phyloP scores from a whole-genome alignment of 164 flowering plant species.

The Vitis rotundifolia region DNA sequence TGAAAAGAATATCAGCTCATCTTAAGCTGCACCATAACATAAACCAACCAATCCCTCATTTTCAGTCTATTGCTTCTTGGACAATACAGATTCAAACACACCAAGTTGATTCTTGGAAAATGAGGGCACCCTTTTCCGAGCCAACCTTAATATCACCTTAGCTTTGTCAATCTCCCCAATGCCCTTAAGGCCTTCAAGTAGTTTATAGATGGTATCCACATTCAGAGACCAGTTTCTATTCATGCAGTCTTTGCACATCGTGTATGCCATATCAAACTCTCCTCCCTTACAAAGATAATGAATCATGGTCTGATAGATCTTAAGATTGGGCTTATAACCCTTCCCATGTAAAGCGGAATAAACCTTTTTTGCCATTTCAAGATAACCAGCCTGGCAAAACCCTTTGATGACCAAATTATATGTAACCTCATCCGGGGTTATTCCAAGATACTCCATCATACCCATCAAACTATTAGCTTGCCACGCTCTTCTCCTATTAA shows the following conservation, averaged over 20 bases:
- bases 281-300: slow-evolving; percentile 68
- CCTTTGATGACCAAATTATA: slow-evolving; percentile 83
- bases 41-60: background rate
- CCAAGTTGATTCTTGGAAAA: slow-evolving; percentile 37
- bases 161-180: slow-evolving; percentile 39
- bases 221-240: slow-evolving; percentile 55
- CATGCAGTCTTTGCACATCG: slow-evolving; percentile 63
- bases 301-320: slow-evolving; percentile 77
- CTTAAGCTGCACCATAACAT: background rate
- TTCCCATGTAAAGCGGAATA: slow-evolving; percentile 47
- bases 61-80: slow-evolving; percentile 8
- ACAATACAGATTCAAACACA: slow-evolving; percentile 32
- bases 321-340: slow-evolving; percentile 54
- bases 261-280: slow-evolving; percentile 59
- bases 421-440: slow-evolving; percentile 70
- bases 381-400: slow-evolving; percentile 50
- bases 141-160: slow-evolving; percentile 39
- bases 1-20: slow-evolving; percentile 9
- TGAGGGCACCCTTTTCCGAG: slow-evolving; percentile 52
- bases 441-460: slow-evolving; percentile 48
- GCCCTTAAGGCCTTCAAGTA: slow-evolving; percentile 57
- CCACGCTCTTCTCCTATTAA: slow-evolving; percentile 52
- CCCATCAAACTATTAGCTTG: slow-evolving; percentile 54
- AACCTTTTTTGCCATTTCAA: slow-evolving; percentile 69
- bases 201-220: slow-evolving; percentile 44